Evolutionary conservation across 192 early-diverging fungal species (phyloP), one percentile per base, ranked within the genome.

Genomic region (Coemansia sp.): DNA sequence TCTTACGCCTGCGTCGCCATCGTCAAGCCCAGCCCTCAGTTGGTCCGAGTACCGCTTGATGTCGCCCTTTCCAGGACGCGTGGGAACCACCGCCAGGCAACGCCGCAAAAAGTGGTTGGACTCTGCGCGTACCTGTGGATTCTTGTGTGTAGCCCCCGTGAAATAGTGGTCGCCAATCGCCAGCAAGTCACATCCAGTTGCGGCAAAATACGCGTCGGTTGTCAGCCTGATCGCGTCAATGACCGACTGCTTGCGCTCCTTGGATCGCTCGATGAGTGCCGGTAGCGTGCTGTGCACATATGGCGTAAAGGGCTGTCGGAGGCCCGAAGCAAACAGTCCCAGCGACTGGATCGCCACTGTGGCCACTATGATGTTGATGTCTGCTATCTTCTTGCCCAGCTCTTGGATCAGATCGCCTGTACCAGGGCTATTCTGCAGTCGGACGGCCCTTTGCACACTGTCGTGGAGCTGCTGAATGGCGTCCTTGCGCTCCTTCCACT

Each of bases 401-500:
- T 87, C 85, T 14, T 83, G 82, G 4, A 98, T 80, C 6, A 98
- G 75, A 54, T 98, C 94, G 19, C 87, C 85, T 4, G 91, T 68
- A 29, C 73, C 86, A 3, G 71, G 44, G 53, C 46, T 80, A 39
- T 70, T 68, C 48, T 80, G 71, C 57, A 80, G 48, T 8, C 76
- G 76, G 11, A 70, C 59, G 34, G 67, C 37, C 60, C 74, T 80
- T 56, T 67, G 59, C 22, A 80, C 54, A 17, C 64, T 35, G 10
- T 42, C 64, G 6, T 91, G 60, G 24, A 99, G 67, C 10, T 68
- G 82, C 46, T 95, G 93, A 36, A 98, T 62, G 0, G 87, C 93
- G 60, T 97, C 95, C 61, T 95, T 95, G 67, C 98, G 84, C 67
- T 98, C 96, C 74, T 96, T 88, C 98, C 98, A 99, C 64, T 98